phyloP scores from a whole-genome alignment of 2,329 filamentous ascomycete genomes.

The Colletotrichum orbiculare region DNA sequence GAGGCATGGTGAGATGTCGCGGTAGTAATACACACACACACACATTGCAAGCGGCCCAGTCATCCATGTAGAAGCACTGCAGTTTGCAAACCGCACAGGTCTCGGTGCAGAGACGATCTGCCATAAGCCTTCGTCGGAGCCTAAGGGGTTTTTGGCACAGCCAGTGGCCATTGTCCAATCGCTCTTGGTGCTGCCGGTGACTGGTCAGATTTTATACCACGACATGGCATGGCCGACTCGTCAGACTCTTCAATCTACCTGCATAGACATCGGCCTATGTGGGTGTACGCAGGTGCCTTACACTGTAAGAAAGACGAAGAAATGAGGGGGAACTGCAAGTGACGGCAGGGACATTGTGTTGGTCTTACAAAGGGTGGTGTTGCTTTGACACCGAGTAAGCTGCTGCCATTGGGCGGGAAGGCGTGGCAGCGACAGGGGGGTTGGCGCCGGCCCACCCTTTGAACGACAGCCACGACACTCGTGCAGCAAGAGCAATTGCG shows the following conservation, averaged over 20 bases:
- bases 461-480: conserved; percentile 60
- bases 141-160: background rate
- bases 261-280: no score
- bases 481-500: conserved; percentile 47
- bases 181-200: conserved; percentile 14
- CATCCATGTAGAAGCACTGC: background rate
- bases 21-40: background rate
- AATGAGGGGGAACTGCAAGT: conserved; percentile 15
- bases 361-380: background rate
- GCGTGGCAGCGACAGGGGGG: conserved; percentile 24
- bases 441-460: conserved; percentile 49
- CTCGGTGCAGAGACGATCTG: background rate
- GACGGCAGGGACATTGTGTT: conserved; percentile 21
- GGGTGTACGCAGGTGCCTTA: no score
- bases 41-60: background rate
- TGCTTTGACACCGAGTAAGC: conserved; percentile 33
- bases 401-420: conserved; percentile 21
- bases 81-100: conserved; percentile 4
- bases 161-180: conserved; percentile 3
- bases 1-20: background rate
- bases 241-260: no score
- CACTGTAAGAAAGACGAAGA: background rate
- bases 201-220: conserved; percentile 28
- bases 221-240: background rate
- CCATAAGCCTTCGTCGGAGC: no score